phyloP scores from a whole-genome alignment of 2,329 filamentous ascomycete genomes.

The Fusarium sp. region DNA sequence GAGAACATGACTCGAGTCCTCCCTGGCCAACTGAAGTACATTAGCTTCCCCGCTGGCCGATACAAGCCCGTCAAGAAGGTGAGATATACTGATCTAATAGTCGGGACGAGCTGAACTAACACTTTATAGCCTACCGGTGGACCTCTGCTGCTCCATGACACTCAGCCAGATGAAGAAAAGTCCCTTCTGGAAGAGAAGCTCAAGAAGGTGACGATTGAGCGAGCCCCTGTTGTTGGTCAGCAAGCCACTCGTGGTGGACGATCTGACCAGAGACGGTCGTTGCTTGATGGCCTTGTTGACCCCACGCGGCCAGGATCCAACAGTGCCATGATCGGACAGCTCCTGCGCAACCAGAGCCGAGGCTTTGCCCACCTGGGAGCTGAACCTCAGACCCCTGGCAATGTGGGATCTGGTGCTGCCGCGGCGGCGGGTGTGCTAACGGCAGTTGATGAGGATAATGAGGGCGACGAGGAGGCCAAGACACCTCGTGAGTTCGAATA shows the following conservation, averaged over 20 bases:
- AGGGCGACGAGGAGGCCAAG: conserved; percentile 78
- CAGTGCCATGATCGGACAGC: conserved; percentile 54
- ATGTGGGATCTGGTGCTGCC: conserved; percentile 68
- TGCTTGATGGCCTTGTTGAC: conserved; percentile 53
- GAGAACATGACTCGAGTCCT: conserved; percentile 98
- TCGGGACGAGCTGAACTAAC: conserved; percentile 36
- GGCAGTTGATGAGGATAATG: conserved; percentile 86
- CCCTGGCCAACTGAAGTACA: conserved; percentile 92
- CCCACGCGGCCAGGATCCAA: conserved; percentile 46
- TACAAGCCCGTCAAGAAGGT: conserved; percentile 94
- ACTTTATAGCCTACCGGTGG: conserved; percentile 83
- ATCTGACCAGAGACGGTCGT: conserved; percentile 48
- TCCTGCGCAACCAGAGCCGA: conserved; percentile 55
- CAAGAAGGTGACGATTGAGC: conserved; percentile 79
- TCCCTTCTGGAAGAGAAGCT: conserved; percentile 90
- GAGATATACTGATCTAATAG: conserved; percentile 42
- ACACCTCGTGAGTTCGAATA: conserved; percentile 82
- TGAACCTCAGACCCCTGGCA: conserved; percentile 46
- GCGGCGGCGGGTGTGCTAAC: conserved; percentile 85
- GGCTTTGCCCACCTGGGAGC: conserved; percentile 45
- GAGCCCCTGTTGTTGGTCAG: conserved; percentile 67
- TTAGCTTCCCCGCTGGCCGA: conserved; percentile 89
- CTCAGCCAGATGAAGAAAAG: conserved; percentile 81
- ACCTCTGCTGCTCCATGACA: conserved; percentile 90
- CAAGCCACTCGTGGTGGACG: conserved; percentile 46